Percentiles rank a stretch among this genome's conserved stretches.
Evolutionary conservation across 139 green algal genomes (phyloP).

Genomic region (Auxenochlorella pyrenoidosa): DNA sequence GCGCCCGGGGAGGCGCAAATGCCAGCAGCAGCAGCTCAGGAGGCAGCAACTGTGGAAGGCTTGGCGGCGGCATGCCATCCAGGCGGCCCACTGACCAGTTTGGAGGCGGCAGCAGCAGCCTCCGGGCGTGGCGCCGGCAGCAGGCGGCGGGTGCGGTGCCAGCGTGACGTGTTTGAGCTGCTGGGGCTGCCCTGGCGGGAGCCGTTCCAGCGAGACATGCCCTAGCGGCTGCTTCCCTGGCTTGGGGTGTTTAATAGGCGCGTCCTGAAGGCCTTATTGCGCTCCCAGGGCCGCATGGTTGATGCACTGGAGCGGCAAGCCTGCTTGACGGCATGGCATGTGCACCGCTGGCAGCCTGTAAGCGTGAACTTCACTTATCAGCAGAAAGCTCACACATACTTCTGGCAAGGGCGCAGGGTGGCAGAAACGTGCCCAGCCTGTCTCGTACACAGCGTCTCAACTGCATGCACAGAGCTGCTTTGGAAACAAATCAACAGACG

Average conservation of each 20-base stretch:
- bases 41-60: not conserved
- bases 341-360: no score
- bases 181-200: slow-evolving; percentile 45
- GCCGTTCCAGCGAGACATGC: slow-evolving; percentile 49
- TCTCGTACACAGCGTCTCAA: no score
- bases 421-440: no score
- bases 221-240: not conserved
- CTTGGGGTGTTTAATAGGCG: not conserved
- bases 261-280: no score
- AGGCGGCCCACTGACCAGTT: not conserved
- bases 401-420: no score
- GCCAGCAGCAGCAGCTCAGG: not conserved
- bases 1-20: not conserved
- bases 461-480: no score
- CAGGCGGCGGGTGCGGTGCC: slow-evolving; percentile 11
- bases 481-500: no score
- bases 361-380: no score
- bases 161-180: slow-evolving; percentile 61
- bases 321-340: no score
- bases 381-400: no score
- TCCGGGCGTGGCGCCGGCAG: not conserved
- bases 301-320: no score
- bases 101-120: not conserved
- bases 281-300: no score
- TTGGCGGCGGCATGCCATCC: not conserved